Base-by-base conservation (phyloP, 352 stramenopile species). In the Phytophthora cryptogea region DNA sequence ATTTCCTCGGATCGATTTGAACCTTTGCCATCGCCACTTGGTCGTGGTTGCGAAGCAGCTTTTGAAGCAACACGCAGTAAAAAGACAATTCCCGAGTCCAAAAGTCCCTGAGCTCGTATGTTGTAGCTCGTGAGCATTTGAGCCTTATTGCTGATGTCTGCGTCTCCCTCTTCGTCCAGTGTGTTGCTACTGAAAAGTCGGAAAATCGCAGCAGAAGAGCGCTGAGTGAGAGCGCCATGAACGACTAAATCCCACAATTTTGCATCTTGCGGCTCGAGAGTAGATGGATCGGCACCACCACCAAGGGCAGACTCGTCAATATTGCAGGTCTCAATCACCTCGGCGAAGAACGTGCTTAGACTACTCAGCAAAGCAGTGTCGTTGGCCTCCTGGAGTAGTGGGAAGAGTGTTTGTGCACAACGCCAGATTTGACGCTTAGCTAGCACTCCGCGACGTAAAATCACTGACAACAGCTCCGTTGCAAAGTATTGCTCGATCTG, bases 81-180 rank as follows among this genome's bases (percentile, higher is more conserved):
- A 8, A 93, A 51, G 1, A 93, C 79, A 14, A 93, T 65, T 0
- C 74, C 81, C 8, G 80, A 57, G 33, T 93, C 84, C 27, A 91
- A 56, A 1, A 91, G 46, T 2, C 84, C 81, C 36, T 90, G 81
- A 0, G 80, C 78, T 52, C 81, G 63, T 6, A 90, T 83, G 46
- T 86, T 86, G 51, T 88, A 89, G 54, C 79, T 89, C 9, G 79
- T 74, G 5, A 90, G 51, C 45, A 83, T 77, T 27, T 88, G 75
- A 7, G 84, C 48, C 30, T 76, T 85, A 16, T 53, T 66, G 10
- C 5, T 57, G 14, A 46, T 57, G 0, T 10, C 47, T 16, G 35
- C 2, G 0, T 60, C 51, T 10, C 31, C 28, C 0, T 72, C 36
- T 20, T 63, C 32, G 2, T 49, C 40, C 17, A 76, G 61, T 27